phyloP scores from a whole-genome alignment of 768 basidiomycete species.

The Tephrocybe sp. region DNA sequence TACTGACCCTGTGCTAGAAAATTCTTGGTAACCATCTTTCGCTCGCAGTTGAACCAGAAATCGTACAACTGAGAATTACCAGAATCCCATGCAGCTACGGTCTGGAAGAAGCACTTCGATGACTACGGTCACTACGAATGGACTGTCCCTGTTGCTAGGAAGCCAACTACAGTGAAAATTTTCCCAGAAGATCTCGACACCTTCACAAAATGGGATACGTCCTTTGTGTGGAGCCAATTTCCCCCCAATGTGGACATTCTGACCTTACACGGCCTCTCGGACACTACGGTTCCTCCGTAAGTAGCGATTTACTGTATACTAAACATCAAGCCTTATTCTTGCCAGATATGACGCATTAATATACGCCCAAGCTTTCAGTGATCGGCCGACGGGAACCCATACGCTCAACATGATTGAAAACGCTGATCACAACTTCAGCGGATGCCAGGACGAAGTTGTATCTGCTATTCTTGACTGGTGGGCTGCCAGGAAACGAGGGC shows the following conservation, averaged over 20 bases:
- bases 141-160: conserved; percentile 65
- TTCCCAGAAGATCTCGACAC: conserved; percentile 56
- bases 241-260: conserved; percentile 64
- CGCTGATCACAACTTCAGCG: conserved; percentile 78
- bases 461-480: conserved; percentile 70
- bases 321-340: not conserved
- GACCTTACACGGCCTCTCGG: conserved; percentile 73
- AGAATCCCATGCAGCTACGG: conserved; percentile 29
- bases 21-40: conserved; percentile 36
- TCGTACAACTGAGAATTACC: not conserved
- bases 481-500: conserved; percentile 40
- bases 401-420: conserved; percentile 66
- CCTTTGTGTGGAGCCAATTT: conserved; percentile 66
- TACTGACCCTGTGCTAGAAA: conserved; percentile 29
- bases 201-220: conserved; percentile 66
- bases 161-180: conserved; percentile 49
- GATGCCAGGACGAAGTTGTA: conserved; percentile 66
- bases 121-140: conserved; percentile 61
- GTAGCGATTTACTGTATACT: conserved; percentile 22
- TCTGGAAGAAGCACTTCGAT: conserved; percentile 50
- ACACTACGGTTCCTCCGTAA: conserved; percentile 68
- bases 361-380: conserved; percentile 59
- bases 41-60: not conserved
- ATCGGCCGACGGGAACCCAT: conserved; percentile 64
- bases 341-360: conserved; percentile 69